A percentile compares a stretch with the other conserved stretches of the same genome.
phyloP scores from a whole-genome alignment of 2,329 filamentous ascomycete genomes.

The Arthroderma sp. region DNA sequence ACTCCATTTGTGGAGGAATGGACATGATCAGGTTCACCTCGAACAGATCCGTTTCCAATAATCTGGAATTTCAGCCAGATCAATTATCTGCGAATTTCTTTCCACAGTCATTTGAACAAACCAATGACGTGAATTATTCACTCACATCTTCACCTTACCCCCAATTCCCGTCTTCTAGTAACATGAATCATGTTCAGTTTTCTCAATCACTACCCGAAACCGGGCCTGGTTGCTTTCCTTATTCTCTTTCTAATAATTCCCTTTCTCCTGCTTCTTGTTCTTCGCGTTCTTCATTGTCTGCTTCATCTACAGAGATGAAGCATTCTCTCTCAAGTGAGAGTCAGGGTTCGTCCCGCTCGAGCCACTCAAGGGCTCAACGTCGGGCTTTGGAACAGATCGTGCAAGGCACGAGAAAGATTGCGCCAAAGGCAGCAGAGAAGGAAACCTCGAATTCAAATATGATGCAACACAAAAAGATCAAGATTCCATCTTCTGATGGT shows the following conservation, averaged over 20 bases:
- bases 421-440: conserved; percentile 31
- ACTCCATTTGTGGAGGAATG: conserved; percentile 31
- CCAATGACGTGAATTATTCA: conserved; percentile 19
- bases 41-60: conserved; percentile 19
- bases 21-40: conserved; percentile 34
- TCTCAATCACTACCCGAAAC: conserved; percentile 18
- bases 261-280: conserved; percentile 22
- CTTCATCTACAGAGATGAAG: conserved; percentile 37
- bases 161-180: conserved; percentile 12
- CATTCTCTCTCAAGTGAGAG: conserved; percentile 37
- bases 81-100: conserved; percentile 17
- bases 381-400: conserved; percentile 37
- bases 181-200: conserved; percentile 20
- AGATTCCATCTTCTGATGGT: conserved; percentile 39
- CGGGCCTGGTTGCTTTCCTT: conserved; percentile 21
- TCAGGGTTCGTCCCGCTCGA: conserved; percentile 31
- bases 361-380: conserved; percentile 31
- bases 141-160: conserved; percentile 15
- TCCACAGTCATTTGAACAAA: conserved; percentile 15
- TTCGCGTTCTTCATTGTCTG: conserved; percentile 19
- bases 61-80: conserved; percentile 12
- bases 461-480: conserved; percentile 36
- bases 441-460: conserved; percentile 20
- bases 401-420: conserved; percentile 37
- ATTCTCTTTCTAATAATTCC: conserved; percentile 11